Conservation (phyloP, 73 alveolate genomes). For the Breviolum minutum region DNA sequence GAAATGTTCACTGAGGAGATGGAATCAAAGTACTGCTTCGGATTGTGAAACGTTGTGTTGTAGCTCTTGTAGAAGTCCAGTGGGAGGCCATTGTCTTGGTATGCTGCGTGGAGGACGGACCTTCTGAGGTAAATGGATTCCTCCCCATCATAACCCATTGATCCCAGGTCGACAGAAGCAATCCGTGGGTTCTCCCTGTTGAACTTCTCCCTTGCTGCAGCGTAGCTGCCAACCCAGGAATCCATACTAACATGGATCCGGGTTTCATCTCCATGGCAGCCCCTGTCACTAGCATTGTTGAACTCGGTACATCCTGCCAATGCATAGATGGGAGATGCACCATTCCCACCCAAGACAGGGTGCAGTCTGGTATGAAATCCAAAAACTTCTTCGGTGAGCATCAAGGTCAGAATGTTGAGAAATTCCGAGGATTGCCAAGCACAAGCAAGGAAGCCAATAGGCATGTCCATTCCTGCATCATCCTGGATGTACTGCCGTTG, state of each 20-base stretch:
- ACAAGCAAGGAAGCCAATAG: background rate
- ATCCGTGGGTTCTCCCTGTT: background rate
- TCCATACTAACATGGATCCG: background rate
- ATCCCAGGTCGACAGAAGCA: background rate
- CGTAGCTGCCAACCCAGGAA: constrained; percentile 10
- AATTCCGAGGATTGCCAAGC: background rate
- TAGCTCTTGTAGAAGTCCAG: constrained; percentile 22
- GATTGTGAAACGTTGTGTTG: constrained; percentile 6
- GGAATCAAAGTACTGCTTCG: constrained; percentile 19
- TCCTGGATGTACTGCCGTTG: background rate
- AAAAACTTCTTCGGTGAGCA: background rate
- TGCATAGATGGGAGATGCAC: background rate
- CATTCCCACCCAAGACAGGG: background rate
- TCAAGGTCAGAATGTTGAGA: background rate
- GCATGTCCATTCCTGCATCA: background rate
- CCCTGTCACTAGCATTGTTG: background rate
- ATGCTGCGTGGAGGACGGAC: background rate
- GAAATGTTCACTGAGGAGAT: background rate
- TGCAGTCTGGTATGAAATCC: background rate
- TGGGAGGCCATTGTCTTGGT: background rate
- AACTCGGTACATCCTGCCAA: background rate
- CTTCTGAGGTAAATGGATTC: background rate
- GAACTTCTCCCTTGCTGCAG: background rate
- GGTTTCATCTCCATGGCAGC: background rate
- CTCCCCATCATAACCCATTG: constrained; percentile 8